These are phyloP conservation scores for Kockiozyma suomiensis DNA, from an alignment of 805 yeast species.

Conservation along the genomic window DNA sequence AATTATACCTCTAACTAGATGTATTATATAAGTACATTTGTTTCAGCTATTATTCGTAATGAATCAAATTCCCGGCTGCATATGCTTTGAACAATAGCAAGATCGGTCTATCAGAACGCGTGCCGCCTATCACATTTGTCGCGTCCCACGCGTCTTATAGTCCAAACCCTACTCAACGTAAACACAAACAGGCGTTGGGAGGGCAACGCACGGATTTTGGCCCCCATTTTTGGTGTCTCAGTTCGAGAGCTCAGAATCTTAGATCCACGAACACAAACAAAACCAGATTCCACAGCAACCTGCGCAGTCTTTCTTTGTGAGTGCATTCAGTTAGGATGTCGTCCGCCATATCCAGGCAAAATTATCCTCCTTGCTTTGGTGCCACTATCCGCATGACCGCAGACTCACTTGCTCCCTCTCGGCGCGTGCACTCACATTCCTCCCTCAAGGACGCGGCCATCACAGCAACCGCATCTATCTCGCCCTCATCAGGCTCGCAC, in stretches of 20 bases:
- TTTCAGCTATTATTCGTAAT: no score
- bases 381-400: background rate
- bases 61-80: no score
- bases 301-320: background rate
- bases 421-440: slow-evolving; percentile 10
- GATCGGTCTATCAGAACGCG: background rate
- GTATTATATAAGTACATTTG: no score
- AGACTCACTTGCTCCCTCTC: background rate
- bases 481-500: slow-evolving; percentile 8
- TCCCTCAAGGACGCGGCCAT: slow-evolving; percentile 7
- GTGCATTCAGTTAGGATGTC: background rate
- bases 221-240: background rate
- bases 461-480: slow-evolving; percentile 1
- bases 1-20: no score
- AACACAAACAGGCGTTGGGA: slow-evolving; percentile 18
- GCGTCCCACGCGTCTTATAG: background rate
- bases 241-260: background rate
- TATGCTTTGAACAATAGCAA: no score
- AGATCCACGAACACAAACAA: slow-evolving; percentile 1
- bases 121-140: background rate
- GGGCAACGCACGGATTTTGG: slow-evolving; percentile 6
- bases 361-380: slow-evolving; percentile 2
- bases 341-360: slow-evolving; percentile 7
- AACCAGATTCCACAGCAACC: background rate
- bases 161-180: slow-evolving; percentile 4